These are phyloP conservation scores for Hypoxylon sp. DNA, from an alignment of 2,329 filamentous ascomycete species.

Conservation along the genomic window DNA sequence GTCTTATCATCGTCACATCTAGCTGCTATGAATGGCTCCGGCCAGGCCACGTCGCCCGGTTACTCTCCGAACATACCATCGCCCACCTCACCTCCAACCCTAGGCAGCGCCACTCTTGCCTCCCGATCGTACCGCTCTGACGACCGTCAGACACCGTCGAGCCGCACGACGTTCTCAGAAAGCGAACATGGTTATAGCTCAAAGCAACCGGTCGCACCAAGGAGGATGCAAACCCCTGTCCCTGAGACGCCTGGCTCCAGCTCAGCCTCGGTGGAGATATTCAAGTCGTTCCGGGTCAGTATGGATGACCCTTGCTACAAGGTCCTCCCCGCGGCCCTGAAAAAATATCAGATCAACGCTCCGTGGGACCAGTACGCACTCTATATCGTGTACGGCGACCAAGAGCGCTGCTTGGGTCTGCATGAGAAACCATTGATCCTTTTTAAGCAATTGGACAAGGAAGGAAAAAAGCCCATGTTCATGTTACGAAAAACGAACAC, in stretches of 20 bases:
- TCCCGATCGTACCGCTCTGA: slow-evolving; percentile 73
- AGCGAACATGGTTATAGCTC: slow-evolving; percentile 61
- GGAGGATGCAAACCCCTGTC: slow-evolving; percentile 73
- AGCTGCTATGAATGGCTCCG: slow-evolving; percentile 76
- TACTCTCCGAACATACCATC: slow-evolving; percentile 79
- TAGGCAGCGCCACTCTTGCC: slow-evolving; percentile 67
- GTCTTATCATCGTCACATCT: slow-evolving; percentile 78
- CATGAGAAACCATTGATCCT: slow-evolving; percentile 95
- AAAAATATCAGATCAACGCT: slow-evolving; percentile 98
- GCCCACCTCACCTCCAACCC: slow-evolving; percentile 75
- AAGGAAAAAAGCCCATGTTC: slow-evolving; percentile 99
- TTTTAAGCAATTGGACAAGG: slow-evolving; percentile 97
- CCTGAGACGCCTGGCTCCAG: slow-evolving; percentile 71
- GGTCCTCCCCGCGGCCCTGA: slow-evolving; percentile 92
- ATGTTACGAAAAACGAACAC: slow-evolving; percentile 84
- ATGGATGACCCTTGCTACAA: slow-evolving; percentile 99
- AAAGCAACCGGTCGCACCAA: slow-evolving; percentile 62
- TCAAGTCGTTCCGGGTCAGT: slow-evolving; percentile 98
- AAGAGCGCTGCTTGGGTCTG: slow-evolving; percentile 91
- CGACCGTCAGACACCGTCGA: slow-evolving; percentile 67
- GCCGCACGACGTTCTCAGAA: slow-evolving; percentile 69
- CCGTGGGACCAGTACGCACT: slow-evolving; percentile 98
- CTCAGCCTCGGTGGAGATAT: slow-evolving; percentile 86
- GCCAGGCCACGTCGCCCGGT: slow-evolving; percentile 67
- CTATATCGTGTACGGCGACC: slow-evolving; percentile 99